Conservation (phyloP, 441 rosid species). For the Cnidoscolus chayamansa region DNA sequence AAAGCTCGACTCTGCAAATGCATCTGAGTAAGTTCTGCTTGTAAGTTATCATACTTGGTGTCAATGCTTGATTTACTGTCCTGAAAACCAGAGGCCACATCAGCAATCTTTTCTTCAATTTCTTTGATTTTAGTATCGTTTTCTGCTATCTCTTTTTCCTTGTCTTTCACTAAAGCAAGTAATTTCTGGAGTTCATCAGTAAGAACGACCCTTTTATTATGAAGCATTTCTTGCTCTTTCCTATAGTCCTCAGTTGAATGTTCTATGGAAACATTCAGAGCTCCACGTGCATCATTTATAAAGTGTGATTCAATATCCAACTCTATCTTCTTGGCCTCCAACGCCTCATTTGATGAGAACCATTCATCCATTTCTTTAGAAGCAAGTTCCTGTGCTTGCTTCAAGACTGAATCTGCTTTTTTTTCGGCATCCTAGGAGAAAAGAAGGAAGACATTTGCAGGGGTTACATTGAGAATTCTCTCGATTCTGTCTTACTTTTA, state of each 20-base stretch:
- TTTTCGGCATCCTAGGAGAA: conserved; percentile 55
- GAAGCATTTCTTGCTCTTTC: conserved; percentile 49
- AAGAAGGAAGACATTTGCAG: not conserved
- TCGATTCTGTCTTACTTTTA: not conserved
- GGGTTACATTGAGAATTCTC: not conserved
- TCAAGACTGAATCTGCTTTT: conserved; percentile 46
- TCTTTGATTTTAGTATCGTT: conserved; percentile 51
- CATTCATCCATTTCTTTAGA: conserved; percentile 53
- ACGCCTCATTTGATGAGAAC: conserved; percentile 55
- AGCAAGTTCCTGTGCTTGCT: conserved; percentile 41
- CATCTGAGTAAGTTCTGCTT: conserved; percentile 43
- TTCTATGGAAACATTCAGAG: conserved; percentile 45
- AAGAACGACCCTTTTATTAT: conserved; percentile 48
- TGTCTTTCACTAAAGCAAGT: conserved; percentile 61
- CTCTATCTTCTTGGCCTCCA: conserved; percentile 63
- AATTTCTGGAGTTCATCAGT: conserved; percentile 52
- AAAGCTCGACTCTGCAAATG: conserved; percentile 47
- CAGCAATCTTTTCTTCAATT: conserved; percentile 55
- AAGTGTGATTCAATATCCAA: conserved; percentile 57
- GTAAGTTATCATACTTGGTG: conserved; percentile 44
- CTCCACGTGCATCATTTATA: conserved; percentile 51
- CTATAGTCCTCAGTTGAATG: conserved; percentile 50
- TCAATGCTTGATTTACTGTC: conserved; percentile 52
- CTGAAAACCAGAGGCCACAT: conserved; percentile 53
- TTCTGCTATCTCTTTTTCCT: conserved; percentile 65